phyloP scores from a whole-genome alignment of 305 asterid genomes.

The Fraxinus baroniana region DNA sequence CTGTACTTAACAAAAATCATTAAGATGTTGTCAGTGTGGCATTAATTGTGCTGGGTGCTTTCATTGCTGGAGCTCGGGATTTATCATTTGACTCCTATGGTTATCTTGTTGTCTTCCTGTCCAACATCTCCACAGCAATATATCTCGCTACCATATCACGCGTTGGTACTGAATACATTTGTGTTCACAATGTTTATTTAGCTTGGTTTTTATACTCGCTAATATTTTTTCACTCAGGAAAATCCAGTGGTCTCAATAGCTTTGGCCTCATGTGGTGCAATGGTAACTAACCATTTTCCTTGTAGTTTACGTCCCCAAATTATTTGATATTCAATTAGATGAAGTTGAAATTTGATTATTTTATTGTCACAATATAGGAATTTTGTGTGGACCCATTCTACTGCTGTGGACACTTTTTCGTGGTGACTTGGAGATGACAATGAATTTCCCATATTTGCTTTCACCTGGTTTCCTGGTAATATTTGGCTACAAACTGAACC shows the following conservation, averaged over 20 bases:
- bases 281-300: constrained; percentile 36
- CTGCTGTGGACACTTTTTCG: constrained; percentile 65
- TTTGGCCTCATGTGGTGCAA: constrained; percentile 99
- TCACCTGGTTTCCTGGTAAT: constrained; percentile 89
- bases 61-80: constrained; percentile 83
- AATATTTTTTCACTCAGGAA: constrained; percentile 48
- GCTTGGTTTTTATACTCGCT: constrained; percentile 27
- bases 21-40: constrained; percentile 61
- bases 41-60: constrained; percentile 70
- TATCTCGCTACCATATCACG: constrained; percentile 87
- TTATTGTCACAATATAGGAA: constrained; percentile 37
- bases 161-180: constrained; percentile 47
- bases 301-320: constrained; percentile 11
- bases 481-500: constrained; percentile 7
- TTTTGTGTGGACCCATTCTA: constrained; percentile 70
- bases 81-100: constrained; percentile 72
- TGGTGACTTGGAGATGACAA: constrained; percentile 64
- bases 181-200: constrained; percentile 27
- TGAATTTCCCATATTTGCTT: constrained; percentile 58
- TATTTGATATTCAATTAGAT: constrained; percentile 7
- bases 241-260: constrained; percentile 84
- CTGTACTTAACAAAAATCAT: constrained; percentile 25
- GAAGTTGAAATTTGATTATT: neutral
- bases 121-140: constrained; percentile 83
- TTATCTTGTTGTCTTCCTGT: constrained; percentile 61